These are phyloP conservation scores for Besnoitia besnoiti DNA, from an alignment of 169 alveolate species.

Conservation along the genomic window DNA sequence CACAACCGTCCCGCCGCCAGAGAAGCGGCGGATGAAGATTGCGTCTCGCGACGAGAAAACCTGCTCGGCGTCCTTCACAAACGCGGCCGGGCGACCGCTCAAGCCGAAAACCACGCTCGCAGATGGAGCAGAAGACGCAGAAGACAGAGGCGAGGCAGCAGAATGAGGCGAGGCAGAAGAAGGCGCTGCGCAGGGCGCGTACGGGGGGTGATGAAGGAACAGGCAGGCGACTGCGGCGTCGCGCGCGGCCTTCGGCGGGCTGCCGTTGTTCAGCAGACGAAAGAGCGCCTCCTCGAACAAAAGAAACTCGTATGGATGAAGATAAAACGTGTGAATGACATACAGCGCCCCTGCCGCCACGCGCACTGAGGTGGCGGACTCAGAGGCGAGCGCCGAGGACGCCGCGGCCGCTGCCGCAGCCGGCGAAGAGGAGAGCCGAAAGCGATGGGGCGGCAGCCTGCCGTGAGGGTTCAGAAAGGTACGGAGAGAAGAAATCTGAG, in stretches of 20 bases:
- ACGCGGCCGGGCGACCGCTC: slow-evolving; percentile 23
- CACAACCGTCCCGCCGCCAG: slow-evolving; percentile 25
- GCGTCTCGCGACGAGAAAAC: neutral
- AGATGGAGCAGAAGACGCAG: neutral
- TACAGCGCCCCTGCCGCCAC: neutral
- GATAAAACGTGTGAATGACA: slow-evolving; percentile 8
- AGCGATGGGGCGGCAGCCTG: neutral
- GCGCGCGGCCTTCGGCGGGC: neutral
- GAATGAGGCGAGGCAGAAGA: neutral
- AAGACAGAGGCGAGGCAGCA: neutral
- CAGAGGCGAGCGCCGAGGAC: neutral
- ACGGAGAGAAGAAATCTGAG: neutral
- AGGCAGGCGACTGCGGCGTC: neutral
- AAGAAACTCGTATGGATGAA: slow-evolving; percentile 9
- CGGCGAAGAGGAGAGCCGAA: neutral
- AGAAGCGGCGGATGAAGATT: neutral
- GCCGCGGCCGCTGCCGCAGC: neutral
- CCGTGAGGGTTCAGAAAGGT: neutral
- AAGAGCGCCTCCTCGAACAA: slow-evolving; percentile 19
- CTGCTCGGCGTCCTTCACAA: neutral
- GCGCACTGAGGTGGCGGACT: slow-evolving; percentile 1
- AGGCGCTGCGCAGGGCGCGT: neutral
- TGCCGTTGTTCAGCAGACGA: slow-evolving; percentile 27
- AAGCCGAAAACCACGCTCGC: neutral
- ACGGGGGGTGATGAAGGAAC: neutral